These are phyloP conservation scores for Pleomassaria siparia DNA, from an alignment of 2,329 filamentous ascomycete genomes.

Conservation along the genomic window DNA sequence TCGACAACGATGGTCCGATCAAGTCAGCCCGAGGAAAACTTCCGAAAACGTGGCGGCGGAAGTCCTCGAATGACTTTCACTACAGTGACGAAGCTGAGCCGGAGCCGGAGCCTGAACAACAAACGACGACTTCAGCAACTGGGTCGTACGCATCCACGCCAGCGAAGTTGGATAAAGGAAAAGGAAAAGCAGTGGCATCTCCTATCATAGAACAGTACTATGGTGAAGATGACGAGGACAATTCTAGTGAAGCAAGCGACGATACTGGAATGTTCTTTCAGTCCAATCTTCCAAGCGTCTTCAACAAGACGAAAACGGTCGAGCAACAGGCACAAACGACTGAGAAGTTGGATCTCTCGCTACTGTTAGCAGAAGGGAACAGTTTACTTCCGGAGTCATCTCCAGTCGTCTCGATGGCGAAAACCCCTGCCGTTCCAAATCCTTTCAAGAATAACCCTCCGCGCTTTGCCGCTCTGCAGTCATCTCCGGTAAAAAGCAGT, in stretches of 20 bases:
- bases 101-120: conserved; percentile 14
- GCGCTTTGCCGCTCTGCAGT: conserved; percentile 25
- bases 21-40: conserved; percentile 44
- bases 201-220: conserved; percentile 11
- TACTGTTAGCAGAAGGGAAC: conserved; percentile 33
- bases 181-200: conserved; percentile 16
- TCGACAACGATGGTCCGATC: conserved; percentile 29
- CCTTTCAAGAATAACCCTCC: conserved; percentile 37
- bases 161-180: conserved; percentile 14
- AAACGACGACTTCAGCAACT: conserved; percentile 1
- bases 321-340: conserved; percentile 24
- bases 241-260: conserved; percentile 32
- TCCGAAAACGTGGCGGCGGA: conserved; percentile 47
- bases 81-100: conserved; percentile 42
- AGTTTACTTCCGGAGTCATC: conserved; percentile 36
- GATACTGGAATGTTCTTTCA: conserved; percentile 44
- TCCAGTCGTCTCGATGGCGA: conserved; percentile 14
- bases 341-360: conserved; percentile 34
- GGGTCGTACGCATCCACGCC: conserved; percentile 6
- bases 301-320: conserved; percentile 22
- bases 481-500: conserved; percentile 37
- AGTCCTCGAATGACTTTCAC: conserved; percentile 39
- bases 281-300: conserved; percentile 30
- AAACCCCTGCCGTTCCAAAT: conserved; percentile 22
- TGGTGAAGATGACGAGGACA: conserved; percentile 19